phyloP scores from a whole-genome alignment of 768 basidiomycete genomes.

The Lenzites betulinus region DNA sequence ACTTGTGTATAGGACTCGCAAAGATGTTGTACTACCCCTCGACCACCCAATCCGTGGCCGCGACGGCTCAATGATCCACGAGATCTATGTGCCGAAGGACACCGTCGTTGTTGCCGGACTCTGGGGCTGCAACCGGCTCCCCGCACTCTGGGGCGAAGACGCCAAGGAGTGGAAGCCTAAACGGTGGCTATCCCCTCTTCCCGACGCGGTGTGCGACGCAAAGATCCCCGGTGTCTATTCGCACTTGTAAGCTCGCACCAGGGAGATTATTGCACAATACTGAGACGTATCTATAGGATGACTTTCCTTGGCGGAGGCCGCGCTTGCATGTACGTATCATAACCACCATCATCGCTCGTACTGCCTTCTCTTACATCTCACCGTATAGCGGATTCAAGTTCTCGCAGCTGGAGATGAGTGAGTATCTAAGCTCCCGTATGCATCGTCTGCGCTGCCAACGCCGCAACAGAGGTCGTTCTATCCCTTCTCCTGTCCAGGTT shows the following conservation, averaged over 20 bases:
- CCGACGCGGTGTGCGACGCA: constrained; percentile 37
- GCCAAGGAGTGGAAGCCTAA: constrained; percentile 53
- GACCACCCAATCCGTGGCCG: constrained; percentile 38
- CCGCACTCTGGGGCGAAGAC: constrained; percentile 49
- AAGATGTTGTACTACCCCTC: constrained; percentile 45
- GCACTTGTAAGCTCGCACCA: constrained; percentile 36
- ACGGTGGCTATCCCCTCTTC: constrained; percentile 47
- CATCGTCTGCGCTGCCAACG: not conserved
- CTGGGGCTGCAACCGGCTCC: constrained; percentile 41
- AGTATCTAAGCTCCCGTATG: constrained; percentile 17
- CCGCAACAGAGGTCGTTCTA: constrained; percentile 22
- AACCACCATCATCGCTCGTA: not conserved
- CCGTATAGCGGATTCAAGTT: constrained; percentile 52
- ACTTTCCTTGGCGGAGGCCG: constrained; percentile 47
- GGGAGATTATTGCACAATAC: too few relatives aligned
- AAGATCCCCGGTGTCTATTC: constrained; percentile 48
- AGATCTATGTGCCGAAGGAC: constrained; percentile 41
- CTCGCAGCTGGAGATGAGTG: constrained; percentile 56
- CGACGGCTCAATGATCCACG: constrained; percentile 39
- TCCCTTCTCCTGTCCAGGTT: constrained; percentile 19
- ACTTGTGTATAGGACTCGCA: constrained; percentile 32
- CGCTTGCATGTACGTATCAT: constrained; percentile 45
- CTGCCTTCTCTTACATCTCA: not conserved
- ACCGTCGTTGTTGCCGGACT: constrained; percentile 44
- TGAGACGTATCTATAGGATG: constrained; percentile 35